Evolutionary conservation across 129 eudicot species (phyloP).

Genomic region (Saussurea involucrata): DNA sequence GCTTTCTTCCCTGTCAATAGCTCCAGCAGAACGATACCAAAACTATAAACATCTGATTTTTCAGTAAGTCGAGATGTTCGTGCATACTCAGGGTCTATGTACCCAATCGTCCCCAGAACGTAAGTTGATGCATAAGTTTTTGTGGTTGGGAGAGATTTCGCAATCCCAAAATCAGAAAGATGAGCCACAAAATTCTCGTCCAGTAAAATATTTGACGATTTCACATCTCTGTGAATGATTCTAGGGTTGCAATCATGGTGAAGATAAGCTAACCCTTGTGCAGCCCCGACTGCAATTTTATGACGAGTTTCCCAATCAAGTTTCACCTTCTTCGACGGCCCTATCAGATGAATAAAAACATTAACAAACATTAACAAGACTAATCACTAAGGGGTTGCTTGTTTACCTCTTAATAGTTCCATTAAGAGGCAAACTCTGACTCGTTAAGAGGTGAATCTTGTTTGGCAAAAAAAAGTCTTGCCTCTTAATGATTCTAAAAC

Average conservation of each 20-base stretch:
- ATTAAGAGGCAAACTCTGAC: too few relatives aligned
- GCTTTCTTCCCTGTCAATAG: conserved; percentile 84
- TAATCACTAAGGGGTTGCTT: too few relatives aligned
- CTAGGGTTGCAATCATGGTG: conserved; percentile 88
- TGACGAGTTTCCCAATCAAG: conserved; percentile 89
- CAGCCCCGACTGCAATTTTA: conserved; percentile 84
- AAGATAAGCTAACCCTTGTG: conserved; percentile 89
- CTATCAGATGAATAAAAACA: conserved; percentile 20
- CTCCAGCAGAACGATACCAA: conserved; percentile 83
- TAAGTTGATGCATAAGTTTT: conserved; percentile 80
- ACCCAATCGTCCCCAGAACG: conserved; percentile 86
- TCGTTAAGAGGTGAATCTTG: too few relatives aligned
- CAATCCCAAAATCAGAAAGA: conserved; percentile 85
- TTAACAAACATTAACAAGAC: not conserved
- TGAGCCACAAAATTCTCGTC: conserved; percentile 87
- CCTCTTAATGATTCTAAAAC: too few relatives aligned
- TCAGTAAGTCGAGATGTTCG: conserved; percentile 79
- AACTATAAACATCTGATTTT: conserved; percentile 89
- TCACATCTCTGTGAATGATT: conserved; percentile 83
- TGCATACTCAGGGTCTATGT: conserved; percentile 93
- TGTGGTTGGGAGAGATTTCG: conserved; percentile 60
- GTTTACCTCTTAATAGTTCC: too few relatives aligned
- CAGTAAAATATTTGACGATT: conserved; percentile 76
- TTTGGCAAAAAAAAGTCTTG: too few relatives aligned
- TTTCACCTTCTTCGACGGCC: conserved; percentile 77